Percentiles rank a stretch among this genome's conserved stretches.
Evolutionary conservation across 106 monocot species (phyloP).

Genomic region (Acorus calamus): DNA sequence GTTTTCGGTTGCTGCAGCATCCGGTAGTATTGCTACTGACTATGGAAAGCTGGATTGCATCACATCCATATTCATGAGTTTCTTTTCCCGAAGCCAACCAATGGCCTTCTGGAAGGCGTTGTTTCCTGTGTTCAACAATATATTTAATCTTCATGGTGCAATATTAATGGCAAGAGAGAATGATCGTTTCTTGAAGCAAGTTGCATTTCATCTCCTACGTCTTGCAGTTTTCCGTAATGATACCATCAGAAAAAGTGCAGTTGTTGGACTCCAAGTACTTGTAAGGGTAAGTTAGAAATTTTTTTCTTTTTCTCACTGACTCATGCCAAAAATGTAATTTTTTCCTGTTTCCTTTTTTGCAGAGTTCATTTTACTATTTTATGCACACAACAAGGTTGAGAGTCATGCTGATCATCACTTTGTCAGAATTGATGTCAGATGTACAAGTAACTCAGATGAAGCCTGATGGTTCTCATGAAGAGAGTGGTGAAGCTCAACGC

Average conservation of each 20-base stretch:
- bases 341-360: slow-evolving; percentile 10
- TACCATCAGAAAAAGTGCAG: slow-evolving; percentile 79
- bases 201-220: slow-evolving; percentile 95
- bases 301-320: not conserved
- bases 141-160: slow-evolving; percentile 89
- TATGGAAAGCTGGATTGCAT: slow-evolving; percentile 94
- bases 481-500: slow-evolving; percentile 94
- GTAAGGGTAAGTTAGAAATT: slow-evolving; percentile 46
- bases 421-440: slow-evolving; percentile 97
- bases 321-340: not conserved
- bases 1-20: slow-evolving; percentile 69
- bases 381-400: slow-evolving; percentile 70
- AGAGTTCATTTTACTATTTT: slow-evolving; percentile 88
- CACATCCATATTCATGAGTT: slow-evolving; percentile 76
- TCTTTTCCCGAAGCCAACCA: slow-evolving; percentile 86
- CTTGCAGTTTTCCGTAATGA: slow-evolving; percentile 97
- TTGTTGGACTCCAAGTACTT: slow-evolving; percentile 87
- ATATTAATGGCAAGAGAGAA: slow-evolving; percentile 96
- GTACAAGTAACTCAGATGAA: slow-evolving; percentile 98
- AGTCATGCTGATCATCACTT: slow-evolving; percentile 93
- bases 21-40: slow-evolving; percentile 78
- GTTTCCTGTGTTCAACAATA: slow-evolving; percentile 62
- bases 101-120: slow-evolving; percentile 80
- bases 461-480: slow-evolving; percentile 92
- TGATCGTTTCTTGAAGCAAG: slow-evolving; percentile 96